These are phyloP conservation scores for Clausena lansium DNA, from an alignment of 345 rosid species.

Conservation along the genomic window DNA sequence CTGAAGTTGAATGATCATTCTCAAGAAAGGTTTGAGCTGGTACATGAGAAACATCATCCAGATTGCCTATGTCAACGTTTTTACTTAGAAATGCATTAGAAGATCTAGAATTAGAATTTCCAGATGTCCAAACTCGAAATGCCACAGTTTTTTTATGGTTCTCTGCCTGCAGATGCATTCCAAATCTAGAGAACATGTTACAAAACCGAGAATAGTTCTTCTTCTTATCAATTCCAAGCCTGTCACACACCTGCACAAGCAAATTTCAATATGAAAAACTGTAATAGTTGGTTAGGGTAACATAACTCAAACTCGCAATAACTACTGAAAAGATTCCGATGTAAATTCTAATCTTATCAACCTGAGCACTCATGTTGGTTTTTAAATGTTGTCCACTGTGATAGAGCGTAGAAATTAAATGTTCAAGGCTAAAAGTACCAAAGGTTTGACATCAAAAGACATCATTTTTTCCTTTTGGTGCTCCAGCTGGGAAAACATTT, in stretches of 20 bases:
- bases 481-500: neutral
- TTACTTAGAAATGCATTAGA: slow-evolving; percentile 43
- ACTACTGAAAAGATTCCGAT: neutral
- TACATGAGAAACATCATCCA: slow-evolving; percentile 31
- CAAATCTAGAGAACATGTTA: slow-evolving; percentile 65
- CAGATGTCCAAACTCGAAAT: slow-evolving; percentile 75
- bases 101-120: slow-evolving; percentile 40
- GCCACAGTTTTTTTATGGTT: slow-evolving; percentile 61
- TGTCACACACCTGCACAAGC: slow-evolving; percentile 61
- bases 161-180: slow-evolving; percentile 73
- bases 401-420: neutral
- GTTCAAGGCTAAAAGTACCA: neutral
- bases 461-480: neutral
- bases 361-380: neutral
- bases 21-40: slow-evolving; percentile 31
- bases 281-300: neutral
- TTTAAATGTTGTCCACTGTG: neutral
- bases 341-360: neutral
- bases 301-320: neutral
- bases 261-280: slow-evolving; percentile 14
- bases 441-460: neutral
- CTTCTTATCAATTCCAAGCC: slow-evolving; percentile 85
- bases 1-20: slow-evolving; percentile 38
- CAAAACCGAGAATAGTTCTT: slow-evolving; percentile 64
- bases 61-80: slow-evolving; percentile 28